Evolutionary conservation across 305 asterid genomes (phyloP).

Genomic region (Fraxinus velutina): DNA sequence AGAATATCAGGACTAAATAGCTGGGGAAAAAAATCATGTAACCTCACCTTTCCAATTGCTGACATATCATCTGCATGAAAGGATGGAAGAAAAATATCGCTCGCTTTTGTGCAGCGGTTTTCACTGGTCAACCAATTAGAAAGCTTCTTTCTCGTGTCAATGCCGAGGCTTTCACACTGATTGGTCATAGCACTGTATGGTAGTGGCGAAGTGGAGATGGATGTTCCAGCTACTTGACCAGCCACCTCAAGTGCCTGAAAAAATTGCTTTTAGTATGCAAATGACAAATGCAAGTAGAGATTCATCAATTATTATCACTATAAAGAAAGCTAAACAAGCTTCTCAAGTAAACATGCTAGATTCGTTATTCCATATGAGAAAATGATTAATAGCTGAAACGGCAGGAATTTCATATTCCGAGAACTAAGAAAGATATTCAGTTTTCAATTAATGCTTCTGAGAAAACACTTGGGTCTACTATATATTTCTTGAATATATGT

Average conservation of each 20-base stretch:
- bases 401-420: neutral
- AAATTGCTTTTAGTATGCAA: constrained; percentile 2
- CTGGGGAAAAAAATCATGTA: neutral
- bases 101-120: constrained; percentile 30
- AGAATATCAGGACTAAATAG: neutral
- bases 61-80: constrained; percentile 40
- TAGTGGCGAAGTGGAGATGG: constrained; percentile 85
- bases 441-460: neutral
- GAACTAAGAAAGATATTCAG: neutral
- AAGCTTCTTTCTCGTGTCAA: constrained; percentile 86
- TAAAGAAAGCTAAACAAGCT: neutral
- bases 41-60: constrained; percentile 50
- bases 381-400: neutral
- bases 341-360: neutral
- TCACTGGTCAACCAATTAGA: constrained; percentile 79
- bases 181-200: constrained; percentile 82
- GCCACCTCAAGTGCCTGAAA: constrained; percentile 96
- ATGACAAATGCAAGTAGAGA: neutral
- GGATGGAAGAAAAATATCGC: constrained; percentile 28
- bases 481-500: neutral
- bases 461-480: neutral
- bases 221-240: constrained; percentile 93
- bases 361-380: neutral
- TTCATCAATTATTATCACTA: neutral
- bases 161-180: constrained; percentile 85